These are phyloP conservation scores for Penicillium fuscoglaucum DNA, from an alignment of 2,329 filamentous ascomycete species.

Conservation along the genomic window DNA sequence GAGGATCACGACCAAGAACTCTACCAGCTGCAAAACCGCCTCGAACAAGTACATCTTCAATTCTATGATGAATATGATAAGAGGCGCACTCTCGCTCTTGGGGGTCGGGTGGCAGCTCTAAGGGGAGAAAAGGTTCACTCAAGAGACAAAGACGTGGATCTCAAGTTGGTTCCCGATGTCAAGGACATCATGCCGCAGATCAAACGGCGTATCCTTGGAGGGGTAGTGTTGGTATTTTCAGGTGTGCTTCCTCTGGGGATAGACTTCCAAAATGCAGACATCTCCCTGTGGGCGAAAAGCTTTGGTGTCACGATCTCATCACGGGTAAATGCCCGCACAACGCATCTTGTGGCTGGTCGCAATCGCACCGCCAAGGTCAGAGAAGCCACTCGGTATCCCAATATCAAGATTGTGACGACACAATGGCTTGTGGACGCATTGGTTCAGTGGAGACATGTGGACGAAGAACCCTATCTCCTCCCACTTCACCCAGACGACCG, in stretches of 20 bases:
- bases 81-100: constrained; percentile 47
- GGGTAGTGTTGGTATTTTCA: constrained; percentile 79
- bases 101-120: constrained; percentile 51
- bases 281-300: constrained; percentile 79
- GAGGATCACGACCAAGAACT: constrained; percentile 88
- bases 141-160: constrained; percentile 49
- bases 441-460: constrained; percentile 75
- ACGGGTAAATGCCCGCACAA: constrained; percentile 49
- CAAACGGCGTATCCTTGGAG: constrained; percentile 73
- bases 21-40: constrained; percentile 69
- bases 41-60: constrained; percentile 70
- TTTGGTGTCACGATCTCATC: constrained; percentile 70
- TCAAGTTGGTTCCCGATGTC: constrained; percentile 75
- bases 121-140: constrained; percentile 49
- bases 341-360: constrained; percentile 54
- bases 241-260: constrained; percentile 83
- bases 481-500: constrained; percentile 71
- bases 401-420: constrained; percentile 87
- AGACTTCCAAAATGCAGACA: constrained; percentile 77
- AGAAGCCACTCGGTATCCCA: constrained; percentile 74
- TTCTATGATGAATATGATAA: constrained; percentile 84
- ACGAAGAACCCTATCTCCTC: constrained; percentile 77
- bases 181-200: constrained; percentile 79
- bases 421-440: constrained; percentile 87
- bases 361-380: constrained; percentile 88